Evolutionary conservation across 306 rosid species (phyloP).

Genomic region (Trifolium repens): DNA sequence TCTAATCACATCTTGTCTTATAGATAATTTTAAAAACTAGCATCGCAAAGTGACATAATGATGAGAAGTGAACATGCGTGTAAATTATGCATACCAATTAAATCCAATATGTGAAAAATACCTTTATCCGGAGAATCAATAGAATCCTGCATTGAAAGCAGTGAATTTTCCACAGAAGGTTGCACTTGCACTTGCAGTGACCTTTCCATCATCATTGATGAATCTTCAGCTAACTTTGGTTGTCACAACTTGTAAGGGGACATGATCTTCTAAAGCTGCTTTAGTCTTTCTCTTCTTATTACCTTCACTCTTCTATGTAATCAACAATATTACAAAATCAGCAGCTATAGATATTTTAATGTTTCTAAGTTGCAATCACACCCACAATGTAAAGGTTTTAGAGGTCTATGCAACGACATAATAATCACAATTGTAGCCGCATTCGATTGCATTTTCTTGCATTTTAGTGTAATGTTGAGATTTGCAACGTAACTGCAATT

Average conservation of each 20-base stretch:
- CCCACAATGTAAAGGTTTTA: not conserved
- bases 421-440: not conserved
- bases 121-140: slow-evolving; percentile 56
- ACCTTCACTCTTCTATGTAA: slow-evolving; percentile 48
- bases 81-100: not conserved
- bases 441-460: too few species aligned
- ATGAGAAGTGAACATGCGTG: not conserved
- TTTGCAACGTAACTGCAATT: not conserved
- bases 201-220: not conserved
- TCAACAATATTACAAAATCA: slow-evolving; percentile 43
- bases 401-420: not conserved
- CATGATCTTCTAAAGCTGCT: slow-evolving; percentile 36
- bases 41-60: not conserved
- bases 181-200: slow-evolving; percentile 21
- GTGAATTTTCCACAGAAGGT: slow-evolving; percentile 34
- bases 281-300: slow-evolving; percentile 44
- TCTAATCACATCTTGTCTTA: too few species aligned
- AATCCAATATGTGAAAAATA: slow-evolving; percentile 35
- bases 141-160: slow-evolving; percentile 43
- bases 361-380: not conserved
- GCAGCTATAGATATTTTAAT: not conserved
- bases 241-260: slow-evolving; percentile 40
- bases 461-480: not conserved
- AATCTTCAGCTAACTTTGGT: slow-evolving; percentile 43
- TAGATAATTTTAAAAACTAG: not conserved